Conservation (phyloP, 2,329 filamentous ascomycete species). For the Alternaria postmessia region DNA sequence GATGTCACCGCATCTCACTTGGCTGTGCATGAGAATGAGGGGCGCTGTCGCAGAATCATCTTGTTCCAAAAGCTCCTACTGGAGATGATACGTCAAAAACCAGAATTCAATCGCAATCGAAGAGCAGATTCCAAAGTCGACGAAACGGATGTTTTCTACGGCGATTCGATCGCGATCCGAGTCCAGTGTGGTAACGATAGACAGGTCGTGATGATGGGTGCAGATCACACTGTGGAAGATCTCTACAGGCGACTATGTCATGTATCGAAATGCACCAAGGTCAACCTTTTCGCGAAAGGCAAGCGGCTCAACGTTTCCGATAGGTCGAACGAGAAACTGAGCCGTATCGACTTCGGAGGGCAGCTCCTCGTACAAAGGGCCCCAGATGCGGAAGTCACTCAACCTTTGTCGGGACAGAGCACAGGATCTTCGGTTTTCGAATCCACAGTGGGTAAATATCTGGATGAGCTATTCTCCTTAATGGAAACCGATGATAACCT, state of each 20-base stretch:
- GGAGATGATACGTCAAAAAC: slow-evolving; percentile 38
- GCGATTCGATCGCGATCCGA: slow-evolving; percentile 71
- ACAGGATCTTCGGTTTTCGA: slow-evolving; percentile 67
- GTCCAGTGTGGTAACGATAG: slow-evolving; percentile 73
- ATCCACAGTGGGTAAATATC: slow-evolving; percentile 80
- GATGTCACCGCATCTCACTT: slow-evolving; percentile 21
- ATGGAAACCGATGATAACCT: slow-evolving; percentile 72
- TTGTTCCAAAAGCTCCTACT: slow-evolving; percentile 48
- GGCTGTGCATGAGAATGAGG: slow-evolving; percentile 40
- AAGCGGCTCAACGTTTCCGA: slow-evolving; percentile 69
- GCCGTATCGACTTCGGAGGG: slow-evolving; percentile 57
- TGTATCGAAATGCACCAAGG: slow-evolving; percentile 78
- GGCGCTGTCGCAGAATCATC: slow-evolving; percentile 43
- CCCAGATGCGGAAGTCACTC: slow-evolving; percentile 36
- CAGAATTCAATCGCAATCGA: slow-evolving; percentile 42
- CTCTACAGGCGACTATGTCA: slow-evolving; percentile 72
- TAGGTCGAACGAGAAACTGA: slow-evolving; percentile 65
- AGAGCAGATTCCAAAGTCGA: slow-evolving; percentile 49
- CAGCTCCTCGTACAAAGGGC: slow-evolving; percentile 44
- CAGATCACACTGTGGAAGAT: slow-evolving; percentile 73
- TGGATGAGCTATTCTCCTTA: slow-evolving; percentile 83
- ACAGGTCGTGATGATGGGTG: slow-evolving; percentile 70
- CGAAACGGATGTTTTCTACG: slow-evolving; percentile 62
- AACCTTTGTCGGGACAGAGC: slow-evolving; percentile 24
- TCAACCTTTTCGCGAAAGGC: slow-evolving; percentile 76